Conservation (phyloP, 2,329 filamentous ascomycete genomes). For the Lachnum nothofagi region DNA sequence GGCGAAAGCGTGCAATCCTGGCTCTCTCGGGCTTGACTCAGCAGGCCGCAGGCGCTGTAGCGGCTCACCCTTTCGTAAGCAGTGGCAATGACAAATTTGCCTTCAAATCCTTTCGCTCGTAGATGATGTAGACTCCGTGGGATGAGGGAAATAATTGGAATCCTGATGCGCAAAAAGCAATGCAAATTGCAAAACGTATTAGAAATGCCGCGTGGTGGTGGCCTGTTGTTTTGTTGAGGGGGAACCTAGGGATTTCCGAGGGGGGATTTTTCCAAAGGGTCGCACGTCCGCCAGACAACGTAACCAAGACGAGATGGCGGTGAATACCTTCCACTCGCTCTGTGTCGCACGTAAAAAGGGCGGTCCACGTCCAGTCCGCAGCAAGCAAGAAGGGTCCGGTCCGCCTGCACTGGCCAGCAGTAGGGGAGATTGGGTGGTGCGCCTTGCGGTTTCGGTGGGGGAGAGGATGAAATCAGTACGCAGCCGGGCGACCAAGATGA, state of each 20-base stretch:
- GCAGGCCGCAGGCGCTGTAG: conserved; percentile 1
- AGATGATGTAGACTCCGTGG: neutral
- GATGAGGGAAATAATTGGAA: conserved; percentile 1
- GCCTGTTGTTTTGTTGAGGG: too few species aligned
- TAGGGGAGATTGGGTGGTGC: neutral
- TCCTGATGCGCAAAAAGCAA: neutral
- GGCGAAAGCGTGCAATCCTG: neutral
- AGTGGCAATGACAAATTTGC: conserved; percentile 4
- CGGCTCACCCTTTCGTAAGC: conserved; percentile 4
- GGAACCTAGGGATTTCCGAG: too few species aligned
- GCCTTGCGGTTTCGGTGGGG: neutral
- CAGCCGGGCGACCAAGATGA: neutral
- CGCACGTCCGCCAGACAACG: conserved; percentile 11
- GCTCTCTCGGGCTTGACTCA: conserved; percentile 1
- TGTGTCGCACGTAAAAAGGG: too few species aligned
- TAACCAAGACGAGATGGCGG: conserved; percentile 20
- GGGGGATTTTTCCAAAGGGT: neutral
- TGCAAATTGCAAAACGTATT: too few species aligned
- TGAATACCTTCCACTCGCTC: conserved; percentile 9
- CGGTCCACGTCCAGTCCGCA: neutral
- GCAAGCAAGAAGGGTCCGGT: neutral
- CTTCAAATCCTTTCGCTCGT: neutral
- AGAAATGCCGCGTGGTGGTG: too few species aligned
- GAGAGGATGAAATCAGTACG: neutral
- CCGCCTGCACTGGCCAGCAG: too few species aligned